phyloP scores from a whole-genome alignment of 2,329 filamentous ascomycete species.

The Aspergillus puulaauensis region DNA sequence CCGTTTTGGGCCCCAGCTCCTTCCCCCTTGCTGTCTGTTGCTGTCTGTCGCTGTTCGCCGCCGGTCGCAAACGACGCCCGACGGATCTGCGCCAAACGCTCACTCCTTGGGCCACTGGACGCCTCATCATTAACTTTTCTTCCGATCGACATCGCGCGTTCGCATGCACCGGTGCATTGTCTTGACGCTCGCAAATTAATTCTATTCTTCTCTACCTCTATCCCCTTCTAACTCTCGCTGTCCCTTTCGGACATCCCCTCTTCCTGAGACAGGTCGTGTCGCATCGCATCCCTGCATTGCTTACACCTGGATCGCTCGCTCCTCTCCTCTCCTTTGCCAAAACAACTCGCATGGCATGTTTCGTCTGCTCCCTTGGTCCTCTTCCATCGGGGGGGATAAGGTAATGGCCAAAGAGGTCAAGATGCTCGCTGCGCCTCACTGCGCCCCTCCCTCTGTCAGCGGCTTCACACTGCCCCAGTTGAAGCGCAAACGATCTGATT shows the following conservation, averaged over 20 bases:
- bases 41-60: background rate
- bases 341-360: constrained; percentile 49
- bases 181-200: constrained; percentile 8
- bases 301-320: background rate
- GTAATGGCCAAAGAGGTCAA: constrained; percentile 45
- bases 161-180: constrained; percentile 23
- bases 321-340: constrained; percentile 9
- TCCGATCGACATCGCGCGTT: constrained; percentile 18
- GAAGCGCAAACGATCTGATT: constrained; percentile 60
- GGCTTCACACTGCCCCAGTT: constrained; percentile 44
- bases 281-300: constrained; percentile 14
- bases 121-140: constrained; percentile 13
- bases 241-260: background rate
- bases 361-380: constrained; percentile 48
- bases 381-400: constrained; percentile 47
- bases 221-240: constrained; percentile 1
- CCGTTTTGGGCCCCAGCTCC: constrained; percentile 7
- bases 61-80: constrained; percentile 21
- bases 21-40: constrained; percentile 15
- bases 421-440: constrained; percentile 41
- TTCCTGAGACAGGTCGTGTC: constrained; percentile 14
- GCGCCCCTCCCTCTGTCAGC: constrained; percentile 30
- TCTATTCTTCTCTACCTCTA: background rate
- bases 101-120: constrained; percentile 12
- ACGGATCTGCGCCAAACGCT: constrained; percentile 17